Evolutionary conservation across 139 green algal genomes (phyloP).

Genomic region (Closterium sp.): DNA sequence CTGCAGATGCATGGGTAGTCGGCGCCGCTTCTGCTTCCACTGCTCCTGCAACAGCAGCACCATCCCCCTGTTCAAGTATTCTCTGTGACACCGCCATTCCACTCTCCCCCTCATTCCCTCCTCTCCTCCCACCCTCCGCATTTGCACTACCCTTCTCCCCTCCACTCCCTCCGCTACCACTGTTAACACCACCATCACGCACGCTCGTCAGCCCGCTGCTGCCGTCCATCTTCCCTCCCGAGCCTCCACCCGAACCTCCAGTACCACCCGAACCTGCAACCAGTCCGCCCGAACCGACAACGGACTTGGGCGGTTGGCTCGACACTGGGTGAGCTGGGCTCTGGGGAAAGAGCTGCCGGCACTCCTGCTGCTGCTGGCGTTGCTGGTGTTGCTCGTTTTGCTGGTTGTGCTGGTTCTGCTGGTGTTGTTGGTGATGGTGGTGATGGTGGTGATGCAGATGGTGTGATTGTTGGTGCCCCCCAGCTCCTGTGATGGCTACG

Average conservation of each 20-base stretch:
- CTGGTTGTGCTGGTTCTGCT: not conserved
- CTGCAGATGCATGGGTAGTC: not conserved
- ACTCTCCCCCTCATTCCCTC: not conserved
- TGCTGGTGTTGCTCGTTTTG: not conserved
- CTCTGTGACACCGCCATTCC: not conserved
- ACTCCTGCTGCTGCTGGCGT: not conserved
- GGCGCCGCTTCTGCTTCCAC: too few species aligned
- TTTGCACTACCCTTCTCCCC: not conserved
- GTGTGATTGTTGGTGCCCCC: not conserved
- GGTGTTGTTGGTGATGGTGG: too few species aligned
- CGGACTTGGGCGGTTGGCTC: not conserved
- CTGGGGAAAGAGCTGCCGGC: not conserved
- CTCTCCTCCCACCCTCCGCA: constrained; percentile 2
- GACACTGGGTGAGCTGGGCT: not conserved
- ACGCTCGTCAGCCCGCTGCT: not conserved
- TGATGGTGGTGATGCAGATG: not conserved
- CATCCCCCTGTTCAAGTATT: not conserved
- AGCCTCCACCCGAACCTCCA: not conserved
- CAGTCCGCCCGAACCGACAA: not conserved
- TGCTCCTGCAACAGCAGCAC: not conserved
- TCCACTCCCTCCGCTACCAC: not conserved
- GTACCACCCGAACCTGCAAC: not conserved
- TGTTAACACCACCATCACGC: not conserved
- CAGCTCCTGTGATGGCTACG: not conserved
- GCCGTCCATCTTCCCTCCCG: not conserved